A percentile compares a stretch with the other conserved stretches of the same genome.
Evolutionary conservation across 495 filamentous ascomycete genomes (phyloP).

Genomic region (Daldinia childiae): DNA sequence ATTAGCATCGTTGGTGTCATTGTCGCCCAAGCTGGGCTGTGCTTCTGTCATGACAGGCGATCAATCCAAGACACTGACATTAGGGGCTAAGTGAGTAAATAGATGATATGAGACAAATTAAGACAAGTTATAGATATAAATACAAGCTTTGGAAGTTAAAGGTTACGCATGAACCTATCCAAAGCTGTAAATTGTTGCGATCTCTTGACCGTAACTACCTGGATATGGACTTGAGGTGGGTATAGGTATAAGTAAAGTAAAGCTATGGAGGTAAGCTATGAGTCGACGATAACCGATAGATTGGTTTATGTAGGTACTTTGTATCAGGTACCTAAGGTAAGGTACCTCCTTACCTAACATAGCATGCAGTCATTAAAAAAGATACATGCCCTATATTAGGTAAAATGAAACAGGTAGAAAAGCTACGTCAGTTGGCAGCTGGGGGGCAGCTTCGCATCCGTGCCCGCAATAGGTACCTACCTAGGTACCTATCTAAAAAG

Average conservation of each 20-base stretch:
- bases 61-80: conserved; percentile 25
- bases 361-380: conserved; percentile 11
- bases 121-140: background rate
- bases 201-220: conserved; percentile 3
- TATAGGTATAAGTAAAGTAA: background rate
- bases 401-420: background rate
- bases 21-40: conserved; percentile 53
- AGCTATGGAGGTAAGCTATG: conserved; percentile 2
- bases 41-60: conserved; percentile 55
- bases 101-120: background rate
- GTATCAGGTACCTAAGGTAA: conserved; percentile 1
- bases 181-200: conserved; percentile 6
- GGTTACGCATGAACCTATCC: conserved; percentile 1
- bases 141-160: conserved; percentile 9
- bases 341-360: no score
- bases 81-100: conserved; percentile 3
- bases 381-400: no score
- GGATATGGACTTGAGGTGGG: background rate
- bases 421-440: conserved; percentile 28
- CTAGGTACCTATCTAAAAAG: background rate
- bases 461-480: no score
- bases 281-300: conserved; percentile 11
- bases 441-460: background rate
- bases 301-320: background rate
- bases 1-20: conserved; percentile 43